phyloP scores from a whole-genome alignment of 805 yeast species.

The Saccharomycopsis babjevae region DNA sequence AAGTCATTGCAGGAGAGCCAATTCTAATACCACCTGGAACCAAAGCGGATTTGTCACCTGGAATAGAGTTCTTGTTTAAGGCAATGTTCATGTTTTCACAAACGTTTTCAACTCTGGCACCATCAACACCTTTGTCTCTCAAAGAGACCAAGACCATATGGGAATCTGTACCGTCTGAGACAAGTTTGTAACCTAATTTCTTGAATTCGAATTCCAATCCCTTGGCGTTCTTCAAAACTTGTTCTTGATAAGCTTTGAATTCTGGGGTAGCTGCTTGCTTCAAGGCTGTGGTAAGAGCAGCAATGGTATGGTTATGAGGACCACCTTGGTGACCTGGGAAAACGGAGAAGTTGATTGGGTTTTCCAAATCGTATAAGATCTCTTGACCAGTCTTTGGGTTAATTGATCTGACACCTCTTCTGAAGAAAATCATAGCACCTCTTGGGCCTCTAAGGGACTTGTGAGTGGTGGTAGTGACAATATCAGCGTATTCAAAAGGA shows the following conservation, averaged over 20 bases:
- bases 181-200: constrained; percentile 58
- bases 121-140: constrained; percentile 70
- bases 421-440: constrained; percentile 96
- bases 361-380: constrained; percentile 76
- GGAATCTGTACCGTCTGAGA: constrained; percentile 89
- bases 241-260: constrained; percentile 74
- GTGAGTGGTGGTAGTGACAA: constrained; percentile 96
- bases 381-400: constrained; percentile 78
- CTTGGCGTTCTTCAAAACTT: constrained; percentile 74
- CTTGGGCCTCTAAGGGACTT: constrained; percentile 98
- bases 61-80: constrained; percentile 90
- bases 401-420: constrained; percentile 83
- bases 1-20: constrained; percentile 98
- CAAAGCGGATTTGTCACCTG: constrained; percentile 91
- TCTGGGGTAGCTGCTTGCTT: constrained; percentile 87
- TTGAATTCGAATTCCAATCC: constrained; percentile 61
- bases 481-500: constrained; percentile 88
- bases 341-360: constrained; percentile 88
- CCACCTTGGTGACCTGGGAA: constrained; percentile 99
- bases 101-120: constrained; percentile 90
- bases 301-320: constrained; percentile 96
- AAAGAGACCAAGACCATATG: constrained; percentile 83
- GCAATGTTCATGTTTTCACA: constrained; percentile 89
- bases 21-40: constrained; percentile 95
- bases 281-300: constrained; percentile 91